These are phyloP conservation scores for Huiozyma sinensis DNA, from an alignment of 805 yeast genomes.

Conservation along the genomic window DNA sequence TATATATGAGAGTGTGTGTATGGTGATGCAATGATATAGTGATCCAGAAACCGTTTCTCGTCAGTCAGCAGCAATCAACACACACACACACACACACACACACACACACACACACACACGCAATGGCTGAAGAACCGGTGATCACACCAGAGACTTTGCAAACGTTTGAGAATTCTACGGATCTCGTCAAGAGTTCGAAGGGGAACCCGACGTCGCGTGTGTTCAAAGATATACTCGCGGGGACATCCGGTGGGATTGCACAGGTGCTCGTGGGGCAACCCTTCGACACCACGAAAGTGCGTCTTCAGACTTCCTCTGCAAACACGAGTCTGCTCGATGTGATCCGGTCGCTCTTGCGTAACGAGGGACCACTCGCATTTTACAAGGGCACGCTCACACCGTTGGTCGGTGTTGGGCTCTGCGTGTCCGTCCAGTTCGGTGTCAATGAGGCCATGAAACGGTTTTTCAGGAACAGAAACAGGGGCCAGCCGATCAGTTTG, in stretches of 20 bases:
- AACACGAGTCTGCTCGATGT: slow-evolving; percentile 66
- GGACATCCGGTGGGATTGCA: slow-evolving; percentile 91
- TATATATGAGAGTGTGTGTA: neutral
- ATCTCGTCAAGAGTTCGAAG: neutral
- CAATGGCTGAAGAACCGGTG: slow-evolving; percentile 5
- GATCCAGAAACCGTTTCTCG: no score
- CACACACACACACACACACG: neutral
- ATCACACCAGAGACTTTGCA: slow-evolving; percentile 7
- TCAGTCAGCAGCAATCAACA: no score
- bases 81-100: neutral
- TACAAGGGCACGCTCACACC: slow-evolving; percentile 94
- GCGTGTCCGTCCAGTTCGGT: slow-evolving; percentile 93
- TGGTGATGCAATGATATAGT: no score
- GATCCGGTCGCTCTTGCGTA: slow-evolving; percentile 52
- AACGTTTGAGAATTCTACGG: slow-evolving; percentile 3
- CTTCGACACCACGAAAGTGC: slow-evolving; percentile 87
- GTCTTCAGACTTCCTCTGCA: slow-evolving; percentile 80
- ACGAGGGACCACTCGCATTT: slow-evolving; percentile 80
- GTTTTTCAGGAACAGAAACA: slow-evolving; percentile 33
- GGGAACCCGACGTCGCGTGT: slow-evolving; percentile 7
- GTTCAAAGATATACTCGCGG: slow-evolving; percentile 72
- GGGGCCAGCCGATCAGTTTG: slow-evolving; percentile 33
- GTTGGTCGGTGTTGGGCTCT: slow-evolving; percentile 90
- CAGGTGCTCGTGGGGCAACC: slow-evolving; percentile 96
- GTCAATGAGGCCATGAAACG: slow-evolving; percentile 93